A percentile compares a stretch with the other conserved stretches of the same genome.
Conservation (phyloP, 257 asterid genomes). For the Solanum pinnatisectum region DNA sequence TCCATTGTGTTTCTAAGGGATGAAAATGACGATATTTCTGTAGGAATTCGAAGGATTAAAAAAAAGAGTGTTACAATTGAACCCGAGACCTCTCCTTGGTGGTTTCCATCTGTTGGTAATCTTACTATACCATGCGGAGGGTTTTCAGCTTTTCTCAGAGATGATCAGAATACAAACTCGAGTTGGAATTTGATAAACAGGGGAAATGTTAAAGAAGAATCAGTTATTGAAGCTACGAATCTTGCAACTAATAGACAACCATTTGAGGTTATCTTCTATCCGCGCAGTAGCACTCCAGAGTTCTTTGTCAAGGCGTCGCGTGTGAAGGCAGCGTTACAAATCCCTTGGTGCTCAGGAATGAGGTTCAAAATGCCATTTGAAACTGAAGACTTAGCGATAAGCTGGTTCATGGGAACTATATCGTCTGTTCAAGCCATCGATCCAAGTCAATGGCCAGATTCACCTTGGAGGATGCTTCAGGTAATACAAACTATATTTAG, state of each 20-base stretch:
- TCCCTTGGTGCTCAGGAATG: constrained; percentile 83
- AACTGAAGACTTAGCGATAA: constrained; percentile 81
- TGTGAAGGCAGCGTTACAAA: constrained; percentile 55
- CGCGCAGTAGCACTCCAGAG: constrained; percentile 80
- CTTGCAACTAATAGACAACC: constrained; percentile 63
- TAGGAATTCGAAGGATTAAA: constrained; percentile 75
- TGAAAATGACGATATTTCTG: constrained; percentile 62
- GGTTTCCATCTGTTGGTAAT: constrained; percentile 43
- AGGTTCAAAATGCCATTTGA: constrained; percentile 93
- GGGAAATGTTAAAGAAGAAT: constrained; percentile 58
- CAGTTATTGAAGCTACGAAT: constrained; percentile 63
- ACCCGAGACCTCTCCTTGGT: constrained; percentile 37
- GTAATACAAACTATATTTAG: constrained; percentile 14
- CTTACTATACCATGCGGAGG: constrained; percentile 46
- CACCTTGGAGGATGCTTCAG: constrained; percentile 97
- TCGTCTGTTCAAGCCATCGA: constrained; percentile 67
- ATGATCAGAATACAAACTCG: constrained; percentile 26
- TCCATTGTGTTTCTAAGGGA: constrained; percentile 80
- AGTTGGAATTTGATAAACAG: constrained; percentile 10
- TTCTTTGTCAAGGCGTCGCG: constrained; percentile 69
- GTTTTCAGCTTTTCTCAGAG: constrained; percentile 44
- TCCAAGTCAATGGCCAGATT: constrained; percentile 82
- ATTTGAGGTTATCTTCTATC: constrained; percentile 81
- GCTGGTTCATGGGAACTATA: constrained; percentile 96
- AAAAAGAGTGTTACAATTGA: constrained; percentile 58